Base-by-base conservation (phyloP, 1,284 basidiomycete genomes). In the Papiliotrema flavescens region DNA sequence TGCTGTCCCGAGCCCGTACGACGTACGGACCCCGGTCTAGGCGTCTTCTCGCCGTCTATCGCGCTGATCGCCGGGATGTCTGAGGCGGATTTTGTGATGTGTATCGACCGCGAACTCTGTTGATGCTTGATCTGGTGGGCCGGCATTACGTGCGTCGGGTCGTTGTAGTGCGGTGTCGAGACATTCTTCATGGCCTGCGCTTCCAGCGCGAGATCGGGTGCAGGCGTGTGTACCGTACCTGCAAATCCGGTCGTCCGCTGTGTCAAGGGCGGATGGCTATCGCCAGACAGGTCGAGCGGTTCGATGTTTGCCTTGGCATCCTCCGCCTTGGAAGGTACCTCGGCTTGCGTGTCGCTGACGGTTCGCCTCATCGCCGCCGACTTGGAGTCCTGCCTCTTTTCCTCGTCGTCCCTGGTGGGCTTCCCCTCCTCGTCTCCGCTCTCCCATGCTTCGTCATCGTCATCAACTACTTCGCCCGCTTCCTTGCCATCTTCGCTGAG, bases 391-490 rank as follows among this genome's bases (percentile, higher is more conserved):
- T 34, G 32, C 4, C 41, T 15, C 13, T 3, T 14, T 44, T 39
- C 28, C 15, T 39, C 14, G 26, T 34, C 40, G 36, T 53, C 49
- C 50, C 36, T 32, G 19, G 41, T 28, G 3, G 48, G 32, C 28
- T 36, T 24, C 15, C 51, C 58, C 39, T 66, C 57, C 42, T 61
- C 54, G 13, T 66, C 54, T 43, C 69, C 65, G 24, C 57, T 60
- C 51, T 70, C 67, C 67, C 66, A 67, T 20, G 59, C 64, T 46
- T 65, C 67, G 19, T 65, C 65, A 8, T 56, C 54, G 17, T 43
- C 50, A 14, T 64, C 64, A n/a, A 57, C 51, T 34, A 51, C 55
- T n/a, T 49, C 56, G 9, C 41, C 54, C 17, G 48, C 51, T 36
- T 57, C 40, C 13, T 59, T 59, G 3, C 63, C 57, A 39, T 68